These are phyloP conservation scores for Polytrichum commune DNA, from an alignment of 225 moss, liverwort and hornwort genomes.

Conservation along the genomic window DNA sequence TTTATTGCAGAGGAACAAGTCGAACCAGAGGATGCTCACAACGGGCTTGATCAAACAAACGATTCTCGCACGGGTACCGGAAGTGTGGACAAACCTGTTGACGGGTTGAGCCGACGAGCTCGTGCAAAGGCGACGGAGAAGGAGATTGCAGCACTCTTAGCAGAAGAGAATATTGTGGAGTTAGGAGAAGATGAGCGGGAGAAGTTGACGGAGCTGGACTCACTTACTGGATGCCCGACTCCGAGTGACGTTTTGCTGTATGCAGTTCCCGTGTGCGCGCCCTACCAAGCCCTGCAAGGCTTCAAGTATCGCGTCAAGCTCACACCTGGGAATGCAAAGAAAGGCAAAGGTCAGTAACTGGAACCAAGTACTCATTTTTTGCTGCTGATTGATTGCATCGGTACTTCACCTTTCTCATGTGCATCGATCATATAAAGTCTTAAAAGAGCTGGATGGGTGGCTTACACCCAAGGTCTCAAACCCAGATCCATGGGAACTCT, in stretches of 20 bases:
- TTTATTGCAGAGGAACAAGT: slow-evolving; percentile 27
- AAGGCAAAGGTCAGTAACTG: slow-evolving; percentile 58
- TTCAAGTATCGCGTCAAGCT: slow-evolving; percentile 85
- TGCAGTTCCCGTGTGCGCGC: slow-evolving; percentile 76
- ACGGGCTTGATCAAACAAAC: slow-evolving; percentile 9
- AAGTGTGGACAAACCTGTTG: no score
- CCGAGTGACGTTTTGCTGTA: slow-evolving; percentile 69
- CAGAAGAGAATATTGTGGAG: slow-evolving; percentile 78
- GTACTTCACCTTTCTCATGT: no score
- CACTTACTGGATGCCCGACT: slow-evolving; percentile 73
- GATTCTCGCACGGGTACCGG: slow-evolving; percentile 9
- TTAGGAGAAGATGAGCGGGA: slow-evolving; percentile 75
- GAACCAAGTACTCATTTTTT: neutral
- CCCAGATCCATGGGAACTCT: no score
- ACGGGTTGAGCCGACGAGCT: slow-evolving; percentile 26
- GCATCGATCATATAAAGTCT: no score
- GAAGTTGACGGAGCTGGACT: slow-evolving; percentile 84
- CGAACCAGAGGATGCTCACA: slow-evolving; percentile 10
- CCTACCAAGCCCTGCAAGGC: slow-evolving; percentile 73
- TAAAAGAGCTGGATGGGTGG: no score
- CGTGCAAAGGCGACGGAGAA: slow-evolving; percentile 72
- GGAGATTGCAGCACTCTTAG: slow-evolving; percentile 77
- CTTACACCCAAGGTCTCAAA: no score
- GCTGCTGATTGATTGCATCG: no score
- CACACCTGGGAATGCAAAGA: slow-evolving; percentile 67